These are phyloP conservation scores for Coelastrella sp. DNA, from an alignment of 139 green algal genomes.

Conservation along the genomic window DNA sequence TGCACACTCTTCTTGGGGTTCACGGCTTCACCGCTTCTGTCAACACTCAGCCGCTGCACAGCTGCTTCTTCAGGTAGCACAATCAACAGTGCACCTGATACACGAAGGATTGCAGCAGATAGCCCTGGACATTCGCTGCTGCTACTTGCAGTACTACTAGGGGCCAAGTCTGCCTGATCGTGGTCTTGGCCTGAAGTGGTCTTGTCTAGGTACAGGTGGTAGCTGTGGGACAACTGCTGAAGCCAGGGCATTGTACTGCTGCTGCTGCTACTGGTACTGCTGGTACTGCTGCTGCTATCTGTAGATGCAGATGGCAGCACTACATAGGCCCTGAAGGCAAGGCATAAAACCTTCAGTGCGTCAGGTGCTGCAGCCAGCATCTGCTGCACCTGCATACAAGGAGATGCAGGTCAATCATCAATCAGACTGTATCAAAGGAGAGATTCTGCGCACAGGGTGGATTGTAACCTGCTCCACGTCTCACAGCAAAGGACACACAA, in stretches of 20 bases:
- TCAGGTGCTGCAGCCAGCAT: slow-evolving; percentile 25
- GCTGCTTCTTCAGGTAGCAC: neutral
- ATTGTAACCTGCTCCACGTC: neutral
- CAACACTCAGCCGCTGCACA: no score
- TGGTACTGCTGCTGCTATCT: no score
- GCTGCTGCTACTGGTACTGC: no score
- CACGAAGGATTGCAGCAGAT: neutral
- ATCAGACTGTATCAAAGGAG: neutral
- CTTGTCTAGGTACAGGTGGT: neutral
- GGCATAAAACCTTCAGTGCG: neutral
- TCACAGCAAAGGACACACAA: no score
- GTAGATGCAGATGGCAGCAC: neutral
- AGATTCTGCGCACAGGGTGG: neutral
- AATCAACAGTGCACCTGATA: neutral
- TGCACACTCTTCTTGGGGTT: neutral
- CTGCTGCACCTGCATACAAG: slow-evolving; percentile 8
- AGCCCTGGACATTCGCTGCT: no score
- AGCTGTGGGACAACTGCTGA: neutral
- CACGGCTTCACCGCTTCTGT: no score
- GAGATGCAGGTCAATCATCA: neutral
- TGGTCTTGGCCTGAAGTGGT: neutral
- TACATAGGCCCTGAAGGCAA: slow-evolving; percentile 22
- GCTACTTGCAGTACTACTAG: neutral
- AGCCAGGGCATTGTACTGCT: neutral
- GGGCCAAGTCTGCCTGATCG: neutral